Percentiles rank a stretch among this genome's conserved stretches.
Evolutionary conservation across 2,329 filamentous ascomycete species (phyloP).

Genomic region (Neonectria punicea): DNA sequence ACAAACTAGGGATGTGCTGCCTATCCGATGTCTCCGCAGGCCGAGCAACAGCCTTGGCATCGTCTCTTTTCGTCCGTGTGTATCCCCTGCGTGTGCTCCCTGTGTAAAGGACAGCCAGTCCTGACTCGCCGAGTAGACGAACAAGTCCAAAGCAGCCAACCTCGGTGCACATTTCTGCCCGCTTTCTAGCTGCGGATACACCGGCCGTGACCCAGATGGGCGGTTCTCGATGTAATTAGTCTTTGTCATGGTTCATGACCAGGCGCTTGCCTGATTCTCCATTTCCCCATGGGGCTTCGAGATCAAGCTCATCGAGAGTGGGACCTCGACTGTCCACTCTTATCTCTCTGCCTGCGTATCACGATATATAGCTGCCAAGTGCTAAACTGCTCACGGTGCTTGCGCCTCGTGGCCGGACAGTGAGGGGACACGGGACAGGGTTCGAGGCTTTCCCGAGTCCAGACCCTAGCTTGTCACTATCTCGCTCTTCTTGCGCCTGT

Average conservation of each 20-base stretch:
- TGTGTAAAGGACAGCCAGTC: background rate
- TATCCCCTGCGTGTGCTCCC: background rate
- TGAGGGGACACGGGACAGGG: no score
- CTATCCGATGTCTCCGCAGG: no score
- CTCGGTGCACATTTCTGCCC: no score
- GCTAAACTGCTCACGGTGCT: background rate
- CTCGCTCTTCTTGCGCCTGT: no score
- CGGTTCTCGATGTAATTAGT: background rate
- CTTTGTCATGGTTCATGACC: background rate
- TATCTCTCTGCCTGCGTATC: background rate
- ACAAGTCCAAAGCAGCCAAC: background rate
- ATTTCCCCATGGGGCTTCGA: slow-evolving; percentile 16
- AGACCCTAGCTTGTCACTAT: no score
- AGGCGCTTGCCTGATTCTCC: background rate
- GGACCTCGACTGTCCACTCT: slow-evolving; percentile 1
- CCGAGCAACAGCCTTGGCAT: background rate
- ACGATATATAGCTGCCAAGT: background rate
- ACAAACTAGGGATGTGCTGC: no score
- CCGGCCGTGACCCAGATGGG: background rate
- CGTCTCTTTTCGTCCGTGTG: background rate
- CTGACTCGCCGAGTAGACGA: background rate
- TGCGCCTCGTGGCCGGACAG: no score
- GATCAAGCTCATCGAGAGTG: slow-evolving; percentile 5
- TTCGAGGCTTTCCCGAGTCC: no score
- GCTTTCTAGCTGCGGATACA: background rate